These are phyloP conservation scores for Colletotrichum sp. DNA, from an alignment of 2,329 filamentous ascomycete genomes.

Conservation along the genomic window DNA sequence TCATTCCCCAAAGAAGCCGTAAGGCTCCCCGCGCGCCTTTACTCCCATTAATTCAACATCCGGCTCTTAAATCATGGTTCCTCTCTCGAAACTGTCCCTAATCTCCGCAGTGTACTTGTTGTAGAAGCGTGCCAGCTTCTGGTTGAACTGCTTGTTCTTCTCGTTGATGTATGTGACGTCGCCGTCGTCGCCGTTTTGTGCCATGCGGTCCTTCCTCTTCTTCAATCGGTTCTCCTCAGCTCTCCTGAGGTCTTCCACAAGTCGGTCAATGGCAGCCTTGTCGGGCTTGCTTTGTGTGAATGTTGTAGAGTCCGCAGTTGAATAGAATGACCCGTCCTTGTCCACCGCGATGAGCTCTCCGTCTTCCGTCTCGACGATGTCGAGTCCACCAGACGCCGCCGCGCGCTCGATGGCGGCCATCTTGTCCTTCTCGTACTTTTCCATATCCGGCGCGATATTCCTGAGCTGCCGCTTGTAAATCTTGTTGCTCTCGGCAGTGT, in stretches of 20 bases:
- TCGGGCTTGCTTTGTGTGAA: constrained; percentile 88
- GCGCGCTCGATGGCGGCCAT: constrained; percentile 84
- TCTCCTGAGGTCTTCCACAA: constrained; percentile 86
- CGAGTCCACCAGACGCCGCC: constrained; percentile 81
- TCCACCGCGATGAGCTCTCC: constrained; percentile 95
- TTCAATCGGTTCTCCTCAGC: constrained; percentile 87
- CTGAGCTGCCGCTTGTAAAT: constrained; percentile 91
- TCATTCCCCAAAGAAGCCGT: constrained; percentile 3
- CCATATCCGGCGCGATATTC: constrained; percentile 77
- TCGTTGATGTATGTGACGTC: constrained; percentile 99
- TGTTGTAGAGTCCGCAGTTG: constrained; percentile 80
- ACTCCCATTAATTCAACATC: background rate
- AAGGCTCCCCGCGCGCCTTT: background rate
- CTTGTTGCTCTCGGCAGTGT: constrained; percentile 85
- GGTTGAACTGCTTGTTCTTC: constrained; percentile 99
- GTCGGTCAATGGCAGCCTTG: constrained; percentile 83
- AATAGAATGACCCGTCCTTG: constrained; percentile 88
- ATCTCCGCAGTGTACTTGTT: constrained; percentile 99
- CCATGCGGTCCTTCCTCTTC: constrained; percentile 82
- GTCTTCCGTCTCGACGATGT: constrained; percentile 94
- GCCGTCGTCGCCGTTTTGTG: constrained; percentile 79
- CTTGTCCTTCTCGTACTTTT: constrained; percentile 87
- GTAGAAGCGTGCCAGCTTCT: constrained; percentile 94
- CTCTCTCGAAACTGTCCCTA: constrained; percentile 94
- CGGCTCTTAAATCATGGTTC: constrained; percentile 79